Evolutionary conservation across 2,329 filamentous ascomycete species (phyloP), one percentile per base, ranked within the genome.

Genomic region (Cercospora nicotianae): DNA sequence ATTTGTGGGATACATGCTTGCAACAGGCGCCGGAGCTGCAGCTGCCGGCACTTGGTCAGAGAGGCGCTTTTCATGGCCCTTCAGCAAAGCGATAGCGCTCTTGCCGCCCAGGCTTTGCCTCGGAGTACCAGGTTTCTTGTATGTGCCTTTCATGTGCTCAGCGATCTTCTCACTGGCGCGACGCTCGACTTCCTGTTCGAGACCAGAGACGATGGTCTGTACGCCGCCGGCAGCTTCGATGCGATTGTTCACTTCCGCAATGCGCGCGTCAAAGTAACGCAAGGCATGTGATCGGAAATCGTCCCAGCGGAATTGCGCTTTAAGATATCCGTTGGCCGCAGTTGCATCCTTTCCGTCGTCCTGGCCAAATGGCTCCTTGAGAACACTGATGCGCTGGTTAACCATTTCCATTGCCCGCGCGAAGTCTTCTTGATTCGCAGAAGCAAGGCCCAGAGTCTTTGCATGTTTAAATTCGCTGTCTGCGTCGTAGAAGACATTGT

Each of bases 291-390:
- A 70, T 5, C 85, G 74, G 63, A 87, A 85, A 2, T 76, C 72
- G 0, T 79, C 72, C 86, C 86, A 89, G 3, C 81, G 79, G 72
- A 83, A 89, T 1, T 73, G 69, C 1, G 76, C 73, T 39, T 81
- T 79, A 5, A 89, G 70, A 1, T 72, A 75, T 3, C 81, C 80
- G 28, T 85, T 74, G 51, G 85, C 81, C 13, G 83, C 75, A 3
- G 74, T 64, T 3, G 76, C 72, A 6, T 75, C 74, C 1, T 28
- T 61, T 18, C 62, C 67, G 51, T 64, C 63, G 20, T 60, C 23
- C 33, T 55, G 61, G 60, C 66, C 45, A 70, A 71, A 65, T 39
- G 67, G 42, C 53, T 28, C 30, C 42, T 70, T 66, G 16, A 75
- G 62, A 23, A 64, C 51, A 5, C 67, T 48, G 30, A 73, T 59